phyloP scores from a whole-genome alignment of 257 asterid species.

The Schizonepeta tenuifolia region DNA sequence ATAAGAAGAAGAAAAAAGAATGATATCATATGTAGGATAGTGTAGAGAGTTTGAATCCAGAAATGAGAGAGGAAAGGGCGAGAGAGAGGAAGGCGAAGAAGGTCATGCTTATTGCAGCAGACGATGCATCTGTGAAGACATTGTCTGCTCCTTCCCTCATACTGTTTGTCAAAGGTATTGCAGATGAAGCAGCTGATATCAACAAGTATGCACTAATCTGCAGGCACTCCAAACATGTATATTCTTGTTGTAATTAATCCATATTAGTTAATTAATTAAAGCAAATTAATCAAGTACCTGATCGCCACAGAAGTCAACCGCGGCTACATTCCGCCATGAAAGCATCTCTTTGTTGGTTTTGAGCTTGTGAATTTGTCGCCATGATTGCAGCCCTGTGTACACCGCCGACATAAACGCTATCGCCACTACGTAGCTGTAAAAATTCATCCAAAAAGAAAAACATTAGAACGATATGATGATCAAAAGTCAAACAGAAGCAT shows the following conservation, averaged over 20 bases:
- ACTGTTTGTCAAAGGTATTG: conserved; percentile 75
- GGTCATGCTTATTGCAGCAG: conserved; percentile 66
- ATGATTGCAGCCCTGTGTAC: conserved; percentile 61
- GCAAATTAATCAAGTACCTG: conserved; percentile 45
- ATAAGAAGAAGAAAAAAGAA: conserved; percentile 2
- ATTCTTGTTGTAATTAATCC: too few species aligned
- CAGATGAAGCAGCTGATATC: conserved; percentile 82
- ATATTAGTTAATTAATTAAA: too few species aligned
- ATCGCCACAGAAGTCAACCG: conserved; percentile 65
- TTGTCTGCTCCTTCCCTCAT: conserved; percentile 74
- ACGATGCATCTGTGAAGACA: conserved; percentile 71
- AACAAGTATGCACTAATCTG: conserved; percentile 75
- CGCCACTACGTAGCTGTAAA: conserved; percentile 63
- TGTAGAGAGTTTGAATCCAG: conserved; percentile 75
- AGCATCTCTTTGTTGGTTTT: conserved; percentile 45
- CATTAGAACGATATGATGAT: neutral
- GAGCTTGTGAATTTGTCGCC: conserved; percentile 52
- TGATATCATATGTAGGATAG: conserved; percentile 64
- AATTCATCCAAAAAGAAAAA: neutral
- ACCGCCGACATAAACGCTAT: conserved; percentile 64
- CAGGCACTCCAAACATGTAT: neutral
- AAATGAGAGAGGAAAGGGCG: conserved; percentile 65
- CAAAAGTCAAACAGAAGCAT: neutral
- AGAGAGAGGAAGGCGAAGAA: conserved; percentile 64
- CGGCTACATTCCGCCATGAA: conserved; percentile 37